Evolutionary conservation across 805 yeast species (phyloP).

Genomic region (Candida quercuum): DNA sequence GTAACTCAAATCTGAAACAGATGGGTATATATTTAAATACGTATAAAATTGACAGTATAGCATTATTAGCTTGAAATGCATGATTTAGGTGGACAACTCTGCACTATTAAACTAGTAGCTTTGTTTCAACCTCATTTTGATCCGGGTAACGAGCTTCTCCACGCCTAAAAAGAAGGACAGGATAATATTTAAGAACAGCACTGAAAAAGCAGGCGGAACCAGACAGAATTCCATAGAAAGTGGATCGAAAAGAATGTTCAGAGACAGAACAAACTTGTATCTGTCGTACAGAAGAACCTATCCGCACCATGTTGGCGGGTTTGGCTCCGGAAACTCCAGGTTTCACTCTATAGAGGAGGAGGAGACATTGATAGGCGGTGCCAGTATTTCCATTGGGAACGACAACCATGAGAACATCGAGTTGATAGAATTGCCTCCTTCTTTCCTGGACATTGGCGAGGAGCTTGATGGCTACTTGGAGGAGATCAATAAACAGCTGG

Average conservation of each 20-base stretch:
- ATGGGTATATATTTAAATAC: too few species aligned
- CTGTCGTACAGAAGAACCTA: conserved; percentile 85
- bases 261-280: conserved; percentile 92
- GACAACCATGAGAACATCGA: conserved; percentile 43
- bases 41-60: too few species aligned
- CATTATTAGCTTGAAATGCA: too few species aligned
- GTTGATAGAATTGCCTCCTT: conserved; percentile 67
- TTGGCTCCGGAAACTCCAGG: conserved; percentile 20
- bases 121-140: too few species aligned
- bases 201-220: too few species aligned
- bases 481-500: conserved; percentile 48
- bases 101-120: too few species aligned
- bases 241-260: conserved; percentile 67
- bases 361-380: conserved; percentile 23
- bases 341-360: conserved; percentile 26
- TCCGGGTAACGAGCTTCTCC: too few species aligned
- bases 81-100: too few species aligned
- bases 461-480: conserved; percentile 62
- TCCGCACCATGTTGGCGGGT: conserved; percentile 52
- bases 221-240: too few species aligned
- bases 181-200: too few species aligned
- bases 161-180: too few species aligned
- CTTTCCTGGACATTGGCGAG: conserved; percentile 66
- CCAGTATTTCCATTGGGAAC: conserved; percentile 13
- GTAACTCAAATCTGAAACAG: too few species aligned